A percentile compares a stretch with the other conserved stretches of the same genome.
These are phyloP conservation scores for Tephrocybe sp. DNA, from an alignment of 768 basidiomycete species.

Conservation along the genomic window DNA sequence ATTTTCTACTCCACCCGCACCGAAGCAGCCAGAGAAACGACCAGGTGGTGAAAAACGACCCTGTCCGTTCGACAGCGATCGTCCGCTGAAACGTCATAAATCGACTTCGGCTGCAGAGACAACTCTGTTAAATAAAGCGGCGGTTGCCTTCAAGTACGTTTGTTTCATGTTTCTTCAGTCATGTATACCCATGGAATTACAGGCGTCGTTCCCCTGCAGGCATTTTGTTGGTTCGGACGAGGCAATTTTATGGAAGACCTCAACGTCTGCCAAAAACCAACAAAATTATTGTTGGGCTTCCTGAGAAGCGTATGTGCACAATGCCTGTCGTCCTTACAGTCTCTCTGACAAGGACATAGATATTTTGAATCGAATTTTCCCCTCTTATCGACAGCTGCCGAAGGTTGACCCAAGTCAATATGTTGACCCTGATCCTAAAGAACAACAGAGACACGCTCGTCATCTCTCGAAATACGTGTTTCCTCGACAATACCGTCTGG, in stretches of 20 bases:
- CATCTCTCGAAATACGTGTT: conserved; percentile 85
- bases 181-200: background rate
- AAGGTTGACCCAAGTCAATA: conserved; percentile 26
- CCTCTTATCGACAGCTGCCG: conserved; percentile 37
- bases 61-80: conserved; percentile 18
- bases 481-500: conserved; percentile 72
- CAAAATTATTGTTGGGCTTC: conserved; percentile 61
- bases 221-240: conserved; percentile 50
- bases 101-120: background rate
- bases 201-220: conserved; percentile 47
- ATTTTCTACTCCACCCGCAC: background rate
- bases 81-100: conserved; percentile 31
- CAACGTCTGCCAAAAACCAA: conserved; percentile 48
- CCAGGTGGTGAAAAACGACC: conserved; percentile 13
- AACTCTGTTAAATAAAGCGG: background rate
- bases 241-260: conserved; percentile 71
- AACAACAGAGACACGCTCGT: conserved; percentile 51
- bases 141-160: background rate
- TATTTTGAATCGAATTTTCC: conserved; percentile 58
- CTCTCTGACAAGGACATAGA: conserved; percentile 46
- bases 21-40: background rate
- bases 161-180: background rate
- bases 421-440: conserved; percentile 44
- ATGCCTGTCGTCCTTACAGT: no score
- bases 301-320: conserved; percentile 66